Evolutionary conservation across 1,284 basidiomycete species (phyloP).

Genomic region (Moesziomyces parantarcticus): DNA sequence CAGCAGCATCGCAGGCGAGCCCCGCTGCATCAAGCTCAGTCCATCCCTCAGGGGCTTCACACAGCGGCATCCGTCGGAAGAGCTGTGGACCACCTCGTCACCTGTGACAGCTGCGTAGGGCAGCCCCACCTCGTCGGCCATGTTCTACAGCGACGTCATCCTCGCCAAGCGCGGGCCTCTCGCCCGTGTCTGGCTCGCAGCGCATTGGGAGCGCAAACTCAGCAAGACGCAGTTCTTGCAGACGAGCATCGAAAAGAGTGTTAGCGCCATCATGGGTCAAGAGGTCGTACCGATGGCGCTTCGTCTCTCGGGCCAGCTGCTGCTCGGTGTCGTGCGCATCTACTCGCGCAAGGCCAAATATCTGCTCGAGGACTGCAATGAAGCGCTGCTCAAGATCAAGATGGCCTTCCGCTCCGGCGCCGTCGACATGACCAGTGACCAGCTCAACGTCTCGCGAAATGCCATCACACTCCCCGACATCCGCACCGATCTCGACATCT

Average conservation of each 20-base stretch:
- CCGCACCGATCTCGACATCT: slow-evolving; percentile 79
- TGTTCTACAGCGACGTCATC: slow-evolving; percentile 92
- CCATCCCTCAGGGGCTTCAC: background rate
- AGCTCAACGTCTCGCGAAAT: slow-evolving; percentile 84
- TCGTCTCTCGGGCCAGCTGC: slow-evolving; percentile 90
- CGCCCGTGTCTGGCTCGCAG: slow-evolving; percentile 97
- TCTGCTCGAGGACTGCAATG: slow-evolving; percentile 95
- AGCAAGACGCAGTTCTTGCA: slow-evolving; percentile 93
- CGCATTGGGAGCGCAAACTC: slow-evolving; percentile 97
- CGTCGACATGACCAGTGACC: slow-evolving; percentile 93
- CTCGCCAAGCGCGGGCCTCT: slow-evolving; percentile 91
- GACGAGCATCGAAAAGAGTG: slow-evolving; percentile 91
- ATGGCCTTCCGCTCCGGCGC: slow-evolving; percentile 93
- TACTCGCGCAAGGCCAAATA: slow-evolving; percentile 98
- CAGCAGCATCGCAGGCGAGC: slow-evolving; percentile 1
- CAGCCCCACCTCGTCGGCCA: slow-evolving; percentile 30
- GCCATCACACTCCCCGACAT: slow-evolving; percentile 84
- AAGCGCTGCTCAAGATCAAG: slow-evolving; percentile 92
- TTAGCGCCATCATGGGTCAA: slow-evolving; percentile 80
- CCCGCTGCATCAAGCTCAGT: background rate
- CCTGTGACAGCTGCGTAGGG: background rate
- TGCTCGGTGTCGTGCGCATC: slow-evolving; percentile 95
- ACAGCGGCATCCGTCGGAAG: background rate
- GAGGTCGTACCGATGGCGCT: slow-evolving; percentile 87
- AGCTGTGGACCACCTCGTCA: background rate